Conservation (phyloP, 164 flowering plant species). For the Macadamia tetraphylla region DNA sequence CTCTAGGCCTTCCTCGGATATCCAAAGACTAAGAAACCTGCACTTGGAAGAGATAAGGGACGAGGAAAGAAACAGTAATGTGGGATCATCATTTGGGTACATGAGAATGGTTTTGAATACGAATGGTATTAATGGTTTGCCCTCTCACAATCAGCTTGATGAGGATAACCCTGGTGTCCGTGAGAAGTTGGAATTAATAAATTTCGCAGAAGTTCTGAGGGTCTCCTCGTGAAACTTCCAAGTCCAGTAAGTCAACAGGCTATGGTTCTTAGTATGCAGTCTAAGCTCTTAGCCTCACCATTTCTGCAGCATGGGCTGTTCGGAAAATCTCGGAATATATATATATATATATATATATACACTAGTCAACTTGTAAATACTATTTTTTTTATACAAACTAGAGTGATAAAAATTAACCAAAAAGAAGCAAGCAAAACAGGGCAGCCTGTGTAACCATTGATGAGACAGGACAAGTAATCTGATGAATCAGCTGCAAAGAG, state of each 20-base stretch:
- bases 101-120: constrained; percentile 18
- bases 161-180: constrained; percentile 13
- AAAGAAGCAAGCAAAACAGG: too few relatives aligned
- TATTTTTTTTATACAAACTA: too few relatives aligned
- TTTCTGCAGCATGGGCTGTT: too few relatives aligned
- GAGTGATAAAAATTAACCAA: too few relatives aligned
- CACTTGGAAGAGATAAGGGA: constrained; percentile 24
- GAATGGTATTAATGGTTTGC: constrained; percentile 16
- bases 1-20: constrained; percentile 32
- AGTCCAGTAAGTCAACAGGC: constrained; percentile 30
- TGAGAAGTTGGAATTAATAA: constrained; percentile 45
- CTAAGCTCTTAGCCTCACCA: too few relatives aligned
- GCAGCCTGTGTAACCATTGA: too few relatives aligned
- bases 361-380: too few relatives aligned
- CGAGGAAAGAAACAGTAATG: constrained; percentile 23
- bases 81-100: constrained; percentile 16
- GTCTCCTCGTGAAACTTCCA: constrained; percentile 18
- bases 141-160: constrained; percentile 12
- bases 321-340: too few relatives aligned
- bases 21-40: constrained; percentile 22
- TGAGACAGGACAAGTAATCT: too few relatives aligned
- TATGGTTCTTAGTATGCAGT: constrained; percentile 11
- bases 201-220: constrained; percentile 60
- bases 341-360: too few relatives aligned
- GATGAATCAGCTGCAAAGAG: too few relatives aligned